phyloP scores from a whole-genome alignment of 179 eudicot genomes.

The Patellifolia procumbens region DNA sequence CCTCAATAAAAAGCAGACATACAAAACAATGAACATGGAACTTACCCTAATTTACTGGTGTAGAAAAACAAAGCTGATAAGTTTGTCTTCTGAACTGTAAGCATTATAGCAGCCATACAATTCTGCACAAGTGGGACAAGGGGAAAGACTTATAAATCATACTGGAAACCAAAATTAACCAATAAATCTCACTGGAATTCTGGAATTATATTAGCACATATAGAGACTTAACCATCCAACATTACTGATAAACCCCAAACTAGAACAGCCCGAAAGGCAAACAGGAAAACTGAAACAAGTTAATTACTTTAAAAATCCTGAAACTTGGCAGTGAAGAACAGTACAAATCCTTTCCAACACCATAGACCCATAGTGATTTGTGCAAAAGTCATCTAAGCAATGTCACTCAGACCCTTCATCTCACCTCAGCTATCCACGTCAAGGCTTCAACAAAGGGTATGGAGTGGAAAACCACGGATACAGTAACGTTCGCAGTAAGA shows the following conservation, averaged over 20 bases:
- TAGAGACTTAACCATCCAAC: not conserved
- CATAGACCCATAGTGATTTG: not conserved
- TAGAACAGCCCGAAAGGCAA: not conserved
- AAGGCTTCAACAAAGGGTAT: no score
- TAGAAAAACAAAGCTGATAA: constrained; percentile 67
- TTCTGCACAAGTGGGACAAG: constrained; percentile 42
- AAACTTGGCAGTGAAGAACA: not conserved
- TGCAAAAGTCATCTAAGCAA: not conserved
- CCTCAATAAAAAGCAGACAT: not conserved
- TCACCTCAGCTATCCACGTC: no score
- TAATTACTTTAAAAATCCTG: not conserved
- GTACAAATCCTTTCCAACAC: not conserved
- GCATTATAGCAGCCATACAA: constrained; percentile 81
- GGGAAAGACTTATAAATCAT: not conserved
- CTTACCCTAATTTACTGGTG: constrained; percentile 57
- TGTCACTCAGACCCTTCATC: no score
- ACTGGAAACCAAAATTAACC: not conserved
- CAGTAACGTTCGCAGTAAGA: no score
- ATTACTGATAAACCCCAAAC: not conserved
- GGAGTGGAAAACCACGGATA: no score
- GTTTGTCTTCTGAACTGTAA: constrained; percentile 85
- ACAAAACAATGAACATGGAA: constrained; percentile 5
- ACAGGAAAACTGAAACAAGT: not conserved
- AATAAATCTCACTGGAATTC: not conserved
- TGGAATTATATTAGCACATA: not conserved